phyloP scores from a whole-genome alignment of 768 basidiomycete genomes.

The Suillus luteus region DNA sequence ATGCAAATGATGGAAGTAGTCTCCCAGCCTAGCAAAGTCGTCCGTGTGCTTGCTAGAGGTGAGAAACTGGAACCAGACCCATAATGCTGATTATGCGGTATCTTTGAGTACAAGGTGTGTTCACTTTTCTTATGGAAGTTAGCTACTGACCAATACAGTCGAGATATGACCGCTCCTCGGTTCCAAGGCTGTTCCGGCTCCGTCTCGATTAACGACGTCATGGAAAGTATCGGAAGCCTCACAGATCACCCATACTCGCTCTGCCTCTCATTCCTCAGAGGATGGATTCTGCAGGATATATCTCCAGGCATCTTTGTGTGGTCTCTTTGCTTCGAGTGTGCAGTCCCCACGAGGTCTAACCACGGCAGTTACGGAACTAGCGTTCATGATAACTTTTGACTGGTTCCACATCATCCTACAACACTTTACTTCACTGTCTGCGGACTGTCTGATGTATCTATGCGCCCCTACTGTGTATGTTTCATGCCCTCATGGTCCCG shows the following conservation, averaged over 20 bases:
- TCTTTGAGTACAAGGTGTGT: conserved; percentile 11
- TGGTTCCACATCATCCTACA: conserved; percentile 4
- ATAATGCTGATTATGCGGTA: conserved; percentile 13
- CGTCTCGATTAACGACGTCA: conserved; percentile 10
- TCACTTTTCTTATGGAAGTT: background rate
- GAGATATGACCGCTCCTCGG: conserved; percentile 9
- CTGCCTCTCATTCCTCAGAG: conserved; percentile 4
- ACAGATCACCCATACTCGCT: conserved; percentile 7
- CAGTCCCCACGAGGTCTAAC: conserved; percentile 1
- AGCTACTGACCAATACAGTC: conserved; percentile 3
- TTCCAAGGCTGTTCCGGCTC: conserved; percentile 6
- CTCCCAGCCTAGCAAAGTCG: conserved; percentile 70
- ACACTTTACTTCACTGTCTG: conserved; percentile 13
- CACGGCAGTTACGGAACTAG: conserved; percentile 3
- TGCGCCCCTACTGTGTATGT: conserved; percentile 21
- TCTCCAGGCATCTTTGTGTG: conserved; percentile 10
- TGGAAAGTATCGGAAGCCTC: conserved; percentile 8
- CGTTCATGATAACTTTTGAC: conserved; percentile 3
- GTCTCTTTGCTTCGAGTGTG: conserved; percentile 10
- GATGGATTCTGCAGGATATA: conserved; percentile 4
- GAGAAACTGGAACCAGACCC: conserved; percentile 73
- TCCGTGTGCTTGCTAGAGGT: conserved; percentile 79
- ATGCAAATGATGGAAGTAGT: conserved; percentile 83
- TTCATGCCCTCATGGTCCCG: conserved; percentile 10
- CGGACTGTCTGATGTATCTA: conserved; percentile 33